A percentile compares a stretch with the other conserved stretches of the same genome.
Evolutionary conservation across 2,329 filamentous ascomycete species (phyloP).

Genomic region (Emmonsiellopsis sp.): DNA sequence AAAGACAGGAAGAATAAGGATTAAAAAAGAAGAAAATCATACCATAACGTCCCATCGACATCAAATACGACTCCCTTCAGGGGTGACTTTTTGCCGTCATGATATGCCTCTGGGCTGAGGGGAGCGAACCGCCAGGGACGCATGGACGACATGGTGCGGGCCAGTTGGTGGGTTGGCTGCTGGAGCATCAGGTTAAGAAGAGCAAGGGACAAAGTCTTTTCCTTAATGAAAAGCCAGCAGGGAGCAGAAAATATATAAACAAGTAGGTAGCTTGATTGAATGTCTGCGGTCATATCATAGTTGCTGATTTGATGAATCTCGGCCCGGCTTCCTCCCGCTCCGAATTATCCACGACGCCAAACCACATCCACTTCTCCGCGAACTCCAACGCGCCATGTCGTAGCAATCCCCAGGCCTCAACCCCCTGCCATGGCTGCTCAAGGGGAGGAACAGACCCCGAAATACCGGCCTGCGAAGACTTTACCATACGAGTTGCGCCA

Average conservation of each 20-base stretch:
- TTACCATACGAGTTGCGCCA: conserved; percentile 57
- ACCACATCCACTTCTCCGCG: too few relatives aligned
- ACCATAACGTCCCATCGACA: conserved; percentile 92
- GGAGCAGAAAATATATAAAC: too few relatives aligned
- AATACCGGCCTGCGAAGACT: conserved; percentile 46
- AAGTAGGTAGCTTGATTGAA: neutral
- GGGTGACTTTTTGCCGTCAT: conserved; percentile 27
- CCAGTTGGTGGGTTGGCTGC: neutral
- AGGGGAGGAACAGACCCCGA: neutral
- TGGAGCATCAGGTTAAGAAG: neutral
- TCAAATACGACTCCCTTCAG: conserved; percentile 69
- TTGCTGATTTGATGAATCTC: too few relatives aligned
- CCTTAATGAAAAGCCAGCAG: too few relatives aligned
- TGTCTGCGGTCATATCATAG: neutral
- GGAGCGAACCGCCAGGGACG: conserved; percentile 43
- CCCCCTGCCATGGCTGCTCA: neutral
- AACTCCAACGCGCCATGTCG: too few relatives aligned
- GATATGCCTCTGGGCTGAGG: conserved; percentile 27
- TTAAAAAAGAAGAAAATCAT: conserved; percentile 14
- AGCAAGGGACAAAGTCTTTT: neutral
- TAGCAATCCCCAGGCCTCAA: neutral
- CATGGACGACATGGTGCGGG: conserved; percentile 12
- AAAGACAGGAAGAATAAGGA: neutral
- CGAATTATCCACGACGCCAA: too few relatives aligned
- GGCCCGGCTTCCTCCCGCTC: too few relatives aligned